Conservation (phyloP, 2,329 filamentous ascomycete genomes). For the Pestalotiopsis sp. region DNA sequence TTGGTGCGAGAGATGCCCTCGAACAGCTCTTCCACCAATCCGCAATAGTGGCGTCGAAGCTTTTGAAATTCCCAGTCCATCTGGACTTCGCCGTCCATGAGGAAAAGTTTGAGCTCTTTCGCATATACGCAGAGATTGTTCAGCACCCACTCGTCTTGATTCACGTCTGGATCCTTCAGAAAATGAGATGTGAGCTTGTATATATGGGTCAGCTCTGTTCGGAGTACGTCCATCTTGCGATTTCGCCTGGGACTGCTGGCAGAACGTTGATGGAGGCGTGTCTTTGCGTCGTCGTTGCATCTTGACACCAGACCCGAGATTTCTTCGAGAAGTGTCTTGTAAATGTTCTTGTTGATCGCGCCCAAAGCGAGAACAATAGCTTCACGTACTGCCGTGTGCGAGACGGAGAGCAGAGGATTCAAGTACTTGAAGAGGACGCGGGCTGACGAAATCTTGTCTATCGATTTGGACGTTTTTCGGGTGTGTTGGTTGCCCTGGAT, state of each 20-base stretch:
- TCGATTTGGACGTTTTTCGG: constrained; percentile 75
- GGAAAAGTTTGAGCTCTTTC: constrained; percentile 88
- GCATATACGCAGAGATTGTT: constrained; percentile 86
- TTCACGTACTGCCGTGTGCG: constrained; percentile 78
- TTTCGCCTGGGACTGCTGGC: constrained; percentile 81
- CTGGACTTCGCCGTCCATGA: constrained; percentile 93
- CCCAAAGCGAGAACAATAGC: constrained; percentile 90
- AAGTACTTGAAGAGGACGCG: constrained; percentile 87
- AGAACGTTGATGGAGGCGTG: constrained; percentile 81
- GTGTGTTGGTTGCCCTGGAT: constrained; percentile 68
- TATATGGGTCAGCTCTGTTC: constrained; percentile 94
- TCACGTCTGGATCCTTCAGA: constrained; percentile 74
- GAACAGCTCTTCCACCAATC: constrained; percentile 88
- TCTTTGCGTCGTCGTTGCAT: constrained; percentile 86
- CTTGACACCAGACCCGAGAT: constrained; percentile 82
- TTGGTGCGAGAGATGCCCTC: constrained; percentile 84
- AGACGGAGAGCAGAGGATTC: constrained; percentile 80
- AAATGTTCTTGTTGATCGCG: constrained; percentile 93
- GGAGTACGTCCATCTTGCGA: constrained; percentile 78
- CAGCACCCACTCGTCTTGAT: constrained; percentile 86
- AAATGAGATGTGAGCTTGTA: constrained; percentile 94
- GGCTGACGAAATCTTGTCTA: constrained; percentile 83
- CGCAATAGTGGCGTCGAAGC: constrained; percentile 89
- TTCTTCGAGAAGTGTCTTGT: constrained; percentile 85
- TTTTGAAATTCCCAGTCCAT: constrained; percentile 94